Conservation (phyloP, 1,284 basidiomycete species). For the Volvariella volvacea region DNA sequence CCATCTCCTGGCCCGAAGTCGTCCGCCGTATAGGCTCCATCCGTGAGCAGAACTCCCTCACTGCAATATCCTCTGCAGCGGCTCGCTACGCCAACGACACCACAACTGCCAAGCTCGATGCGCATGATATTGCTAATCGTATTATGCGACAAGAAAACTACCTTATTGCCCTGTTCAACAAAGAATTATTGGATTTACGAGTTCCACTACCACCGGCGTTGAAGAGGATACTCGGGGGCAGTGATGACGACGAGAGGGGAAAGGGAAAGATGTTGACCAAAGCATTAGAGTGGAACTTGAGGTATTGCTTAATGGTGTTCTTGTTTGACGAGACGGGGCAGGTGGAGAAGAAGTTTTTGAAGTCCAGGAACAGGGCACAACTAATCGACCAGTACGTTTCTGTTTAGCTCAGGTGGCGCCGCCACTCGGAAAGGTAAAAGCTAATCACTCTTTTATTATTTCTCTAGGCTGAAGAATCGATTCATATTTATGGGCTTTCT, state of each 20-base stretch:
- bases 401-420: background rate
- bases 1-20: slow-evolving; percentile 94
- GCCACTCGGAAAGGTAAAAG: too few relatives aligned
- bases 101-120: slow-evolving; percentile 79
- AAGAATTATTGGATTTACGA: slow-evolving; percentile 86
- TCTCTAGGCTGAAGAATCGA: slow-evolving; percentile 65
- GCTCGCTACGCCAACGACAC: slow-evolving; percentile 39
- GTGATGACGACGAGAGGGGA: slow-evolving; percentile 37
- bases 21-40: slow-evolving; percentile 85
- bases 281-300: slow-evolving; percentile 93
- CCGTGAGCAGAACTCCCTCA: slow-evolving; percentile 85
- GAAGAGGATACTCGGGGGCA: slow-evolving; percentile 38
- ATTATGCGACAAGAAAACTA: slow-evolving; percentile 99
- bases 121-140: slow-evolving; percentile 93
- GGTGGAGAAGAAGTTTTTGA: slow-evolving; percentile 87
- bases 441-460: background rate
- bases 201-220: slow-evolving; percentile 66
- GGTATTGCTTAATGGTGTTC: slow-evolving; percentile 93
- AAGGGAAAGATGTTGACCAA: slow-evolving; percentile 78
- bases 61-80: slow-evolving; percentile 69
- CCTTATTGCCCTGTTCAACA: slow-evolving; percentile 96
- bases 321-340: slow-evolving; percentile 84
- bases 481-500: slow-evolving; percentile 96
- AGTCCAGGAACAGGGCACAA: slow-evolving; percentile 70
- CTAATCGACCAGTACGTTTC: slow-evolving; percentile 79